These are phyloP conservation scores for Agaricus sinodeliciosus DNA, from an alignment of 768 basidiomycete species.

Conservation along the genomic window DNA sequence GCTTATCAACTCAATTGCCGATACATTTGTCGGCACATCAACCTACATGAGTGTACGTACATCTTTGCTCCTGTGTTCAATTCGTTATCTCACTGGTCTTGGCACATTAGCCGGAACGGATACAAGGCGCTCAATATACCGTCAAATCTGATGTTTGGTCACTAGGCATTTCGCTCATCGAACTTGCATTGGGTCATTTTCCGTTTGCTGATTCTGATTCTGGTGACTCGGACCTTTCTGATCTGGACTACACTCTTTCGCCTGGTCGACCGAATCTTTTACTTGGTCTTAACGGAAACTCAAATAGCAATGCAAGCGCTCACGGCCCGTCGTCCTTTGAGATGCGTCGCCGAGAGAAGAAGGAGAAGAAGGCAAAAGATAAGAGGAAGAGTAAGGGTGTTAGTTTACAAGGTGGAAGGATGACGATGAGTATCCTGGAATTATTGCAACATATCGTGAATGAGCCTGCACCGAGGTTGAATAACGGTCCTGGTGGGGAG, in stretches of 20 bases:
- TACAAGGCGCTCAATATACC: conserved; percentile 96
- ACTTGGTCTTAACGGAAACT: conserved; percentile 6
- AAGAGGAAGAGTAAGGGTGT: conserved; percentile 90
- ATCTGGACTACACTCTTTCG: conserved; percentile 73
- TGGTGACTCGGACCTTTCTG: conserved; percentile 41
- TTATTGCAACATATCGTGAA: conserved; percentile 97
- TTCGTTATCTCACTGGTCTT: conserved; percentile 11
- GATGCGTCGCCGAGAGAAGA: not conserved
- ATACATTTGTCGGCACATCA: conserved; percentile 97
- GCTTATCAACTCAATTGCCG: conserved; percentile 96
- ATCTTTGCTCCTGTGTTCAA: conserved; percentile 8
- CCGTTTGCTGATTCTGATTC: conserved; percentile 81
- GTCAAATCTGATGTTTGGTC: conserved; percentile 99
- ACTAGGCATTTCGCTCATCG: conserved; percentile 92
- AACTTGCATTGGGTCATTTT: conserved; percentile 94
- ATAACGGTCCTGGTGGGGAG: conserved; percentile 36
- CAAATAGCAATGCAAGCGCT: not conserved
- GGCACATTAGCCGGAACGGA: conserved; percentile 81
- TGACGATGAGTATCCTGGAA: conserved; percentile 98
- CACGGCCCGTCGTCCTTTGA: not conserved
- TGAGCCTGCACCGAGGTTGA: conserved; percentile 89
- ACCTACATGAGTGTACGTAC: conserved; percentile 96
- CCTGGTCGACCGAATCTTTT: conserved; percentile 58
- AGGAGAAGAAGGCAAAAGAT: conserved; percentile 55
- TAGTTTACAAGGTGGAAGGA: conserved; percentile 86